phyloP scores from a whole-genome alignment of 2,329 filamentous ascomycete genomes.

The Hirsutella minnesotensis region DNA sequence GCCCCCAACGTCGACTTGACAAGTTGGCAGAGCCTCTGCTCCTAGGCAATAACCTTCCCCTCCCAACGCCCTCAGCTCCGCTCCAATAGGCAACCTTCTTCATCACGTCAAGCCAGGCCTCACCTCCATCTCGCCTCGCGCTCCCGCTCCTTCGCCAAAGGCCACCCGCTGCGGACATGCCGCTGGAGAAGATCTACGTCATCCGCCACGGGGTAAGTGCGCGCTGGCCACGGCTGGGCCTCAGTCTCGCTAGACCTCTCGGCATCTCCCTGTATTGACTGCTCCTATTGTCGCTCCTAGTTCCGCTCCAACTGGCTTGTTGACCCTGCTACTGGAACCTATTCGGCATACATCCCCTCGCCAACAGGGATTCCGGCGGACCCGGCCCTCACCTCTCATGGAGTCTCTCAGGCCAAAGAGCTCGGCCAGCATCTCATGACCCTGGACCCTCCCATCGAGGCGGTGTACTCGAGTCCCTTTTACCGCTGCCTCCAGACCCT shows the following conservation, averaged over 20 bases:
- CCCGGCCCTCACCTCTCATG: conserved; percentile 76
- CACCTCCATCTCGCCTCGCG: neutral
- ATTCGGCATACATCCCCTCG: conserved; percentile 59
- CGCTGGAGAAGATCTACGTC: conserved; percentile 61
- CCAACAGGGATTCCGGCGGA: conserved; percentile 85
- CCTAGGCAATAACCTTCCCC: too few species aligned
- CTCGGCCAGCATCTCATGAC: conserved; percentile 54
- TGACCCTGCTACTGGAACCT: conserved; percentile 66
- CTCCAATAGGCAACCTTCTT: neutral
- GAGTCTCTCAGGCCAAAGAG: conserved; percentile 71
- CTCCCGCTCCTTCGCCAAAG: neutral
- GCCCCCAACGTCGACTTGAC: too few species aligned
- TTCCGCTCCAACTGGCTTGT: conserved; percentile 88
- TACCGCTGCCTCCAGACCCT: conserved; percentile 84
- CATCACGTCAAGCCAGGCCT: neutral
- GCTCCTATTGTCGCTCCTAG: conserved; percentile 30
- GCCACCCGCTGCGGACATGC: conserved; percentile 29
- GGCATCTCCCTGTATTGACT: conserved; percentile 1
- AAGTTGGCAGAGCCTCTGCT: too few species aligned
- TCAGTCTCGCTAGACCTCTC: neutral
- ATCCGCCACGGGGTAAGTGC: conserved; percentile 60
- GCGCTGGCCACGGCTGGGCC: conserved; percentile 1
- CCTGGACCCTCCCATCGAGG: conserved; percentile 55
- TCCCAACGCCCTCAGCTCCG: too few species aligned
- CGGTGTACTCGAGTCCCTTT: conserved; percentile 75